Conservation (phyloP, 495 filamentous ascomycete genomes). For the Penicillium fimorum region DNA sequence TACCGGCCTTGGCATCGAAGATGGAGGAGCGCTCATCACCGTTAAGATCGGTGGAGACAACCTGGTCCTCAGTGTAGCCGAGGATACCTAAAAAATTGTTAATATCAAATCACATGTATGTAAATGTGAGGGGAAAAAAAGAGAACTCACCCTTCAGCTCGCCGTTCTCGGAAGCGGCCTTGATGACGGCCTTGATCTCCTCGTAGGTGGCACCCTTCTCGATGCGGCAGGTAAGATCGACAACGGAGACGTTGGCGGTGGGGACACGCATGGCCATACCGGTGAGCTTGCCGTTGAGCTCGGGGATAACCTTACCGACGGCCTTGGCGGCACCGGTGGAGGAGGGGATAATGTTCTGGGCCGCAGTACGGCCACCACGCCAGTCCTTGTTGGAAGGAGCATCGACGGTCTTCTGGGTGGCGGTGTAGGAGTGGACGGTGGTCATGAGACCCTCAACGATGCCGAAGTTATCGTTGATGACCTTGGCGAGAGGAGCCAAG, state of each 20-base stretch:
- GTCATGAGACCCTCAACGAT: slow-evolving; percentile 99
- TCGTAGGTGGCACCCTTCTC: slow-evolving; percentile 91
- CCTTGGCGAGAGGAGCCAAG: slow-evolving; percentile 97
- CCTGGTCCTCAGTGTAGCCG: slow-evolving; percentile 93
- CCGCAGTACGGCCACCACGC: slow-evolving; percentile 97
- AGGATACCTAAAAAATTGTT: slow-evolving; percentile 56
- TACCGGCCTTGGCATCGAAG: slow-evolving; percentile 99
- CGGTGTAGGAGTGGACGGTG: slow-evolving; percentile 99
- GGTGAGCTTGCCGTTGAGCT: slow-evolving; percentile 98
- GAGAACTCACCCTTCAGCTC: slow-evolving; percentile 62
- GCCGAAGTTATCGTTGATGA: slow-evolving; percentile 95
- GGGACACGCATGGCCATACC: slow-evolving; percentile 99
- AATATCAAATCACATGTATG: not conserved
- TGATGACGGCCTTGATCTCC: slow-evolving; percentile 88
- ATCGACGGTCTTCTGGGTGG: slow-evolving; percentile 99
- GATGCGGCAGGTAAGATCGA: slow-evolving; percentile 91
- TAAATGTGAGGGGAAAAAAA: not conserved
- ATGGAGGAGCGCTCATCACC: slow-evolving; percentile 91
- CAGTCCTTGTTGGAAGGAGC: slow-evolving; percentile 98
- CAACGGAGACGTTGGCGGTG: slow-evolving; percentile 97
- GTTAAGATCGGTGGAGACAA: slow-evolving; percentile 91
- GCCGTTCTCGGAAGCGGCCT: slow-evolving; percentile 74
- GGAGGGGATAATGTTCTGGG: slow-evolving; percentile 99
- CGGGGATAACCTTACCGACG: slow-evolving; percentile 98
- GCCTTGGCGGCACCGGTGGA: slow-evolving; percentile 99